These are phyloP conservation scores for Fraxinus quadrangulata DNA, from an alignment of 257 asterid genomes.

Conservation along the genomic window DNA sequence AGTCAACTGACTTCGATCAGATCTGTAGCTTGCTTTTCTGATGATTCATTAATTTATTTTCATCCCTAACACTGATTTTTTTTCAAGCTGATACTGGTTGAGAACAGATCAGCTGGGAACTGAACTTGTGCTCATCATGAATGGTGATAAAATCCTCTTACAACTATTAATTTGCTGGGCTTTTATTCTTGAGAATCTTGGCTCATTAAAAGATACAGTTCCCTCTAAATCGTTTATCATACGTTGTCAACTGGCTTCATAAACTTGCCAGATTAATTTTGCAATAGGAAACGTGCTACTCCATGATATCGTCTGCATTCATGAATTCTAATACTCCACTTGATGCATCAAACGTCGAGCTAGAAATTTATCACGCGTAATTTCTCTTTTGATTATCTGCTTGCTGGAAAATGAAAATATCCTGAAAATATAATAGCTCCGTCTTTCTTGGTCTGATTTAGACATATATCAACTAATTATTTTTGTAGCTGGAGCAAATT, in stretches of 20 bases:
- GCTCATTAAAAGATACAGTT: not conserved
- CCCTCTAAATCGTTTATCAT: not conserved
- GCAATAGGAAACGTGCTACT: not conserved
- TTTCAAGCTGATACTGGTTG: not conserved
- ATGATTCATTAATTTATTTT: not conserved
- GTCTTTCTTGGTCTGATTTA: not conserved
- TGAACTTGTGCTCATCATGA: not conserved
- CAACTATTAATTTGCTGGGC: not conserved
- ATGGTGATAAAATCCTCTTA: not conserved
- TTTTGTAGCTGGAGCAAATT: conserved; percentile 76
- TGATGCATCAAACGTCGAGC: no score
- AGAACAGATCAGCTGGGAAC: not conserved
- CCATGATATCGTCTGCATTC: not conserved
- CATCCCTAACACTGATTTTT: not conserved
- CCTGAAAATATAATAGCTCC: not conserved
- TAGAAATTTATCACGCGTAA: no score
- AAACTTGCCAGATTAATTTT: not conserved
- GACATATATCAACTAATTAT: not conserved
- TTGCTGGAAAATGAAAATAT: no score
- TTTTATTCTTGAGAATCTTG: not conserved
- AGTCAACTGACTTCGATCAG: not conserved
- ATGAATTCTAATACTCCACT: not conserved
- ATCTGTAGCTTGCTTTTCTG: not conserved
- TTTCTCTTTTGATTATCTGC: no score
- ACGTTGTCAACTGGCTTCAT: not conserved